These are phyloP conservation scores for Phytophthora boehmeriae DNA, from an alignment of 352 stramenopile genomes.

Conservation along the genomic window DNA sequence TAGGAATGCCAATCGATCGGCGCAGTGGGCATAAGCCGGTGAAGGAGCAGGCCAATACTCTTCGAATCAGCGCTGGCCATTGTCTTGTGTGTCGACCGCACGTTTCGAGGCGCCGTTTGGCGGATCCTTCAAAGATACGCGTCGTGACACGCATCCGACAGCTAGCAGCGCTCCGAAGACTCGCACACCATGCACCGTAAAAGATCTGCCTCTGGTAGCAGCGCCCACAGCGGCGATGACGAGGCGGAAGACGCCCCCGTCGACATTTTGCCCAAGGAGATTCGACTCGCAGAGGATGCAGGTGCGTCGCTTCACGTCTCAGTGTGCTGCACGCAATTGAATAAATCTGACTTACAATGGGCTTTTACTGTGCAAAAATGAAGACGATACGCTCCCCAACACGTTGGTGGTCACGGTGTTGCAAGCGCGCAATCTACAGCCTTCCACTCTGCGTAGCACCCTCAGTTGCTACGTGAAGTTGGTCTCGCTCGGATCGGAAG, in stretches of 20 bases:
- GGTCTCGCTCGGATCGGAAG: constrained; percentile 59
- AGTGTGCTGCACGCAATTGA: too few relatives aligned
- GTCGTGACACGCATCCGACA: constrained; percentile 1
- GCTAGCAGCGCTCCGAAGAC: not conserved
- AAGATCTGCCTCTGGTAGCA: constrained; percentile 1
- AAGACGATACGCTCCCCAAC: constrained; percentile 69
- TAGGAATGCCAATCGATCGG: too few relatives aligned
- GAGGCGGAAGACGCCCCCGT: constrained; percentile 43
- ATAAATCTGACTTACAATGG: not conserved
- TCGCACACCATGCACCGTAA: not conserved
- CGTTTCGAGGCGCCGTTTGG: constrained; percentile 22
- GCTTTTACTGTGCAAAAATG: not conserved
- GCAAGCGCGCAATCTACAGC: constrained; percentile 59
- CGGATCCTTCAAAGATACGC: constrained; percentile 14
- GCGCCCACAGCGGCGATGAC: constrained; percentile 9
- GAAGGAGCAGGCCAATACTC: too few relatives aligned
- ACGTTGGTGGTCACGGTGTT: constrained; percentile 76
- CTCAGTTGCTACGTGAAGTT: constrained; percentile 82
- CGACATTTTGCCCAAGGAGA: constrained; percentile 63
- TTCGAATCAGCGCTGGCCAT: too few relatives aligned
- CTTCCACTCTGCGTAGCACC: constrained; percentile 53
- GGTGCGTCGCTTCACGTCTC: constrained; percentile 21
- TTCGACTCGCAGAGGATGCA: constrained; percentile 50
- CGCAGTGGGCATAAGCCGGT: too few relatives aligned
- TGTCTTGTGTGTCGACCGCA: not conserved